Percentiles rank a stretch among this genome's conserved stretches.
phyloP scores from a whole-genome alignment of 2,329 filamentous ascomycete genomes.

The Curvularia sp. region DNA sequence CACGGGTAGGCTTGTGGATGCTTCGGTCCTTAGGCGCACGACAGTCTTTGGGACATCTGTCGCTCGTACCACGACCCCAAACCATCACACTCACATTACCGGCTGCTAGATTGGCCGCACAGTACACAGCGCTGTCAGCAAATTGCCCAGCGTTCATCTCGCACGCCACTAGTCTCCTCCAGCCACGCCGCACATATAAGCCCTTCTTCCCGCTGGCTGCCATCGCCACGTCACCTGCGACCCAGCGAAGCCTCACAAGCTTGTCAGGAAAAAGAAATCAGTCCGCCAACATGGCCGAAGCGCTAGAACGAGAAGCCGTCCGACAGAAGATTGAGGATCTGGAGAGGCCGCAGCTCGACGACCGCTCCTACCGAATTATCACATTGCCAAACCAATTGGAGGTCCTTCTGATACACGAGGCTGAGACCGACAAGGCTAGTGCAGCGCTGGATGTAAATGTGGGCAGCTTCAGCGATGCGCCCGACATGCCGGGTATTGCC shows the following conservation, averaged over 20 bases:
- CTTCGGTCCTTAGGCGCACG: constrained; percentile 22
- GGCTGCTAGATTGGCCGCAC: constrained; percentile 21
- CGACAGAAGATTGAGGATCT: constrained; percentile 64
- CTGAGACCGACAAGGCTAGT: constrained; percentile 94
- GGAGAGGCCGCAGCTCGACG: constrained; percentile 84
- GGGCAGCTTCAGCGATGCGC: constrained; percentile 90
- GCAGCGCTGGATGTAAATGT: constrained; percentile 95
- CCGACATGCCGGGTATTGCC: constrained; percentile 91
- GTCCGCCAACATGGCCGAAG: constrained; percentile 38
- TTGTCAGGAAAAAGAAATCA: constrained; percentile 17
- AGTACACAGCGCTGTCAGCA: constrained; percentile 26
- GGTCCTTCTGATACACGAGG: constrained; percentile 89
- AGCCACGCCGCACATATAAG: constrained; percentile 33
- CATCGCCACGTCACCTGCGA: constrained; percentile 17
- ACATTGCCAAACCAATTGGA: constrained; percentile 86
- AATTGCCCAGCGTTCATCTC: constrained; percentile 17
- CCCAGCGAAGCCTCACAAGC: constrained; percentile 19
- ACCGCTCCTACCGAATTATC: constrained; percentile 87
- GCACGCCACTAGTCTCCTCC: constrained; percentile 32
- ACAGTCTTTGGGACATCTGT: constrained; percentile 35
- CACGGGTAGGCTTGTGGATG: constrained; percentile 40
- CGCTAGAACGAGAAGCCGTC: constrained; percentile 35
- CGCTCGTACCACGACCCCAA: constrained; percentile 27
- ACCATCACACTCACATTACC: constrained; percentile 17
- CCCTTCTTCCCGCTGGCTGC: constrained; percentile 18